phyloP scores from a whole-genome alignment of 768 basidiomycete genomes.

The Strobilomyces confusus region DNA sequence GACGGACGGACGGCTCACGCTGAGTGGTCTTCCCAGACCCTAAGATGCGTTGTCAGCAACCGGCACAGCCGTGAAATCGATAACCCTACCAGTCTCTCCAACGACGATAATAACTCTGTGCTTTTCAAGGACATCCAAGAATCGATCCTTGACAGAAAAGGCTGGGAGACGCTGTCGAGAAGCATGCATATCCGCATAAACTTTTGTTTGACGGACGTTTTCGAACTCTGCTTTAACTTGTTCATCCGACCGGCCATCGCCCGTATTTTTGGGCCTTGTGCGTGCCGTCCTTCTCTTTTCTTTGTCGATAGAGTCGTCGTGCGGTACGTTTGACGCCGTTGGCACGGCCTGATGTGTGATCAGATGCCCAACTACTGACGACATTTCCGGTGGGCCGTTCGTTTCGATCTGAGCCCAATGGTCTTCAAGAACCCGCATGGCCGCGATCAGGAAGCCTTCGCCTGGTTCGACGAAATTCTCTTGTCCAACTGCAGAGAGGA shows the following conservation, averaged over 20 bases:
- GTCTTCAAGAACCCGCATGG: constrained; percentile 67
- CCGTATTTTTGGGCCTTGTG: constrained; percentile 1
- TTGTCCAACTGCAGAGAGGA: constrained; percentile 54
- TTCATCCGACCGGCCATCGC: constrained; percentile 43
- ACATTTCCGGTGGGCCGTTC: constrained; percentile 73
- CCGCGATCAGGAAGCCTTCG: constrained; percentile 69
- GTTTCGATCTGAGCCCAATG: constrained; percentile 65
- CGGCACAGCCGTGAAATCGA: neutral
- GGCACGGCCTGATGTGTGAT: constrained; percentile 10
- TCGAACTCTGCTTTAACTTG: constrained; percentile 56
- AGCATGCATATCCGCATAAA: constrained; percentile 55
- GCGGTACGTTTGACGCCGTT: constrained; percentile 14
- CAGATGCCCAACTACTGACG: constrained; percentile 48
- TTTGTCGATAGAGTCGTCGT: constrained; percentile 1
- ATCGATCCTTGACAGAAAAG: constrained; percentile 59
- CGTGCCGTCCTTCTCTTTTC: neutral
- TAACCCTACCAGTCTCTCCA: constrained; percentile 72
- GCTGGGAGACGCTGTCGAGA: constrained; percentile 69
- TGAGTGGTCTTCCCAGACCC: constrained; percentile 94
- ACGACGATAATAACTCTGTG: constrained; percentile 78
- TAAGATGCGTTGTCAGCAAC: constrained; percentile 19
- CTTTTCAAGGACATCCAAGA: constrained; percentile 52
- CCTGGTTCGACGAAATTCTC: constrained; percentile 58
- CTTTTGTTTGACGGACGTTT: constrained; percentile 36
- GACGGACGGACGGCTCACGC: constrained; percentile 36